Evolutionary conservation across 495 filamentous ascomycete genomes (phyloP).

Genomic region (Tuber calosporum): DNA sequence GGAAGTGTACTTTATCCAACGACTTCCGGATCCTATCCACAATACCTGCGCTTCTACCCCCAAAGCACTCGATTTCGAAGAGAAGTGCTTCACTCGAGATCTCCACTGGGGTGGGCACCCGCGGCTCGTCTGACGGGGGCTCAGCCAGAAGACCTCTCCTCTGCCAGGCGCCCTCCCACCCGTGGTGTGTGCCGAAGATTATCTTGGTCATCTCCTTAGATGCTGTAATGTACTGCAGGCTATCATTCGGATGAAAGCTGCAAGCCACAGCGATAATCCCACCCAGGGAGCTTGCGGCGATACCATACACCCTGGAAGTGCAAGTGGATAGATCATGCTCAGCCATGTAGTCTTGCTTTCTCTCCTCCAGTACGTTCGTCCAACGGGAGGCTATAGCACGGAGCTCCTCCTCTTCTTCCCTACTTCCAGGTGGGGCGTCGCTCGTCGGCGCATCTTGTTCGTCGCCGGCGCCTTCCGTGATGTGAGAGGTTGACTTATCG

Average conservation of each 20-base stretch:
- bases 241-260: constrained; percentile 41
- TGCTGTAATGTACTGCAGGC: constrained; percentile 40
- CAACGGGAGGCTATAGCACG: constrained; percentile 34
- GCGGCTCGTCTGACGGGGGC: constrained; percentile 14
- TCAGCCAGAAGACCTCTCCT: constrained; percentile 28
- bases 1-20: constrained; percentile 22
- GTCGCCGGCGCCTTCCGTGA: constrained; percentile 28
- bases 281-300: constrained; percentile 38
- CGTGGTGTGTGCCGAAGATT: constrained; percentile 38
- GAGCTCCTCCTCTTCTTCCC: constrained; percentile 35
- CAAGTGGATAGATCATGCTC: constrained; percentile 39
- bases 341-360: constrained; percentile 41
- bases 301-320: constrained; percentile 37
- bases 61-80: constrained; percentile 30
- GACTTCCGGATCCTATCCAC: constrained; percentile 27
- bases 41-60: constrained; percentile 25
- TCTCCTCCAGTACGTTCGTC: constrained; percentile 32
- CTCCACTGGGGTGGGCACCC: constrained; percentile 33
- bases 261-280: constrained; percentile 38
- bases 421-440: constrained; percentile 20
- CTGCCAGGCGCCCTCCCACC: constrained; percentile 32
- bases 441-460: constrained; percentile 27
- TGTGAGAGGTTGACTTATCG: constrained; percentile 30
- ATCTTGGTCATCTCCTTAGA: constrained; percentile 35
- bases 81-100: constrained; percentile 34